Percentiles rank a stretch among this genome's conserved stretches.
Conservation (phyloP, 176 grass and related monocot species). For the Bromus sterilis region DNA sequence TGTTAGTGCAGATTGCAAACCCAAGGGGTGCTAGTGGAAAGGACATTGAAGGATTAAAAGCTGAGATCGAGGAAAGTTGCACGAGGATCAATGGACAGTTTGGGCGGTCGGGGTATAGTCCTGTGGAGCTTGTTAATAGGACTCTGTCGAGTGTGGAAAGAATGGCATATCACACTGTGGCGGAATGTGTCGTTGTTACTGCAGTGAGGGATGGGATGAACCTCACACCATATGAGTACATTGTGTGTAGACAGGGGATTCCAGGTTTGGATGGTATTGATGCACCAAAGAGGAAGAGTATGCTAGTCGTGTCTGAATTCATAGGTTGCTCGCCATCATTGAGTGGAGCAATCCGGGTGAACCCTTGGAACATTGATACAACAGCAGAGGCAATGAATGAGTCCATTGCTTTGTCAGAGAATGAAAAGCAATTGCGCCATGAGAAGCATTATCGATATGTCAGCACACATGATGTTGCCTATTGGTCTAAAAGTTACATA, state of each 20-base stretch:
- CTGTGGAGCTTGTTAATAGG: constrained; percentile 35
- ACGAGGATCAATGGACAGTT: constrained; percentile 34
- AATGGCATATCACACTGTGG: constrained; percentile 51
- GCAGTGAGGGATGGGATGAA: constrained; percentile 55
- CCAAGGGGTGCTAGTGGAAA: constrained; percentile 26
- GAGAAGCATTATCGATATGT: constrained; percentile 44
- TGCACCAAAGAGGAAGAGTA: constrained; percentile 15
- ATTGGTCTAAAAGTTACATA: constrained; percentile 47
- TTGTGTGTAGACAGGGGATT: constrained; percentile 54
- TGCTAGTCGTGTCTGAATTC: constrained; percentile 46
- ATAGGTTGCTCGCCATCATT: constrained; percentile 47
- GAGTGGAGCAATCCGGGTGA: constrained; percentile 39
- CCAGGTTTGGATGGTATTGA: constrained; percentile 3
- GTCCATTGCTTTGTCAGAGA: constrained; percentile 38
- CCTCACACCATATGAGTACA: constrained; percentile 61
- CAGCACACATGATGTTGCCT: constrained; percentile 36
- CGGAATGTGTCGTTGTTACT: constrained; percentile 50
- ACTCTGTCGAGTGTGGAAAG: constrained; percentile 39
- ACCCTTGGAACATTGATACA: constrained; percentile 40
- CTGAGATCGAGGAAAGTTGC: constrained; percentile 21
- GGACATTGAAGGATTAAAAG: constrained; percentile 18
- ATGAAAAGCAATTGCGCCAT: constrained; percentile 38
- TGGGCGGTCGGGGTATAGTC: constrained; percentile 31
- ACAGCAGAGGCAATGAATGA: constrained; percentile 48
- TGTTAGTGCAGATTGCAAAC: constrained; percentile 40